Evolutionary conservation across 345 rosid genomes (phyloP).

Genomic region (Syzygium aqueum): DNA sequence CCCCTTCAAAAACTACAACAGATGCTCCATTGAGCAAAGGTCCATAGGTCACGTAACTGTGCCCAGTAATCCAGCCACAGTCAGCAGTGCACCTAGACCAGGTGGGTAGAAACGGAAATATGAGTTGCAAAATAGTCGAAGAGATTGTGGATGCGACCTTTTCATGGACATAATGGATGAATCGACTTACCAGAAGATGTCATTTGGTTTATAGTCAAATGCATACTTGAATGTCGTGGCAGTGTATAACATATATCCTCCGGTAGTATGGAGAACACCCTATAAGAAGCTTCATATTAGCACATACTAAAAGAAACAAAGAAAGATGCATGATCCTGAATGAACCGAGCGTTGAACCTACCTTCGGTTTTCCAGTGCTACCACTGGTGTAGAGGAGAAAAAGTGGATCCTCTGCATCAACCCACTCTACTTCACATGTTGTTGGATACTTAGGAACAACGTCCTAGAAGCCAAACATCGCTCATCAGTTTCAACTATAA

Average conservation of each 20-base stretch:
- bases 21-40: constrained; percentile 97
- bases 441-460: constrained; percentile 71
- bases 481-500: constrained; percentile 5
- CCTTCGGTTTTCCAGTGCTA: constrained; percentile 99
- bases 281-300: constrained; percentile 13
- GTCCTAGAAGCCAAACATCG: constrained; percentile 38
- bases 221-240: constrained; percentile 98
- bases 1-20: constrained; percentile 83
- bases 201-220: constrained; percentile 88
- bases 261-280: constrained; percentile 98
- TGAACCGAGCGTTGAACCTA: constrained; percentile 7
- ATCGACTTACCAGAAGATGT: constrained; percentile 68
- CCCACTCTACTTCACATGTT: constrained; percentile 89
- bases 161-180: not conserved
- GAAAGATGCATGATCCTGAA: not conserved
- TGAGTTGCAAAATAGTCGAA: not conserved
- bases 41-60: constrained; percentile 96
- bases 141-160: not conserved
- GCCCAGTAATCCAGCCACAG: constrained; percentile 99
- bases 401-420: constrained; percentile 98
- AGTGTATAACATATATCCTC: constrained; percentile 95
- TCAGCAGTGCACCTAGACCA: constrained; percentile 94
- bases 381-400: constrained; percentile 97
- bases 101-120: not conserved
- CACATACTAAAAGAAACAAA: constrained; percentile 3